Percentiles rank a stretch among this genome's conserved stretches.
These are phyloP conservation scores for Linderina pennispora DNA, from an alignment of 192 early-diverging fungal species.

Conservation along the genomic window DNA sequence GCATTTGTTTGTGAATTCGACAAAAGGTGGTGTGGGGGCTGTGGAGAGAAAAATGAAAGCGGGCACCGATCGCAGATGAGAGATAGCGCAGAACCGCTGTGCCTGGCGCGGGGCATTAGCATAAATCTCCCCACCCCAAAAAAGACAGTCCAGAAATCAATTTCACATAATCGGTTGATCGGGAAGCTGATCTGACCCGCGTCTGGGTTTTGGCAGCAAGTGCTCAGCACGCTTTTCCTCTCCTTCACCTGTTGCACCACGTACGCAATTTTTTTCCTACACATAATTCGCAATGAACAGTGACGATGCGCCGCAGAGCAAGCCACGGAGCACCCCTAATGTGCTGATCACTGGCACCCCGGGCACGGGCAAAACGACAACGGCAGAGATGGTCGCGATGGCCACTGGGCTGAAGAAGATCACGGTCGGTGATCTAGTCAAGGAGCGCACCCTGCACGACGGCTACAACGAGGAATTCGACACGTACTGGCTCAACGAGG, in stretches of 20 bases:
- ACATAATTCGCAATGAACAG: too few relatives aligned
- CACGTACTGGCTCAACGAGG: conserved; percentile 86
- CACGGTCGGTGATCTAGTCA: conserved; percentile 83
- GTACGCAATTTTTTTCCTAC: too few relatives aligned
- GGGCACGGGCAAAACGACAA: conserved; percentile 78
- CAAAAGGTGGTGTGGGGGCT: too few relatives aligned
- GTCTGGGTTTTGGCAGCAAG: too few relatives aligned
- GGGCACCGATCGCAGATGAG: not conserved
- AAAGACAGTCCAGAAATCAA: too few relatives aligned
- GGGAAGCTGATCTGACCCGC: too few relatives aligned
- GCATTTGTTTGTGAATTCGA: not conserved
- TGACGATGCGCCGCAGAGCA: conserved; percentile 16
- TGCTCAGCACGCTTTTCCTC: too few relatives aligned
- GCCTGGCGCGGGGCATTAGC: too few relatives aligned
- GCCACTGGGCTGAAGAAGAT: conserved; percentile 70
- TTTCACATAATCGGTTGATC: too few relatives aligned
- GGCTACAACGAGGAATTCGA: conserved; percentile 85
- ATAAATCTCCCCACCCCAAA: too few relatives aligned
- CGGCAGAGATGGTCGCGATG: conserved; percentile 69
- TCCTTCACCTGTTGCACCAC: too few relatives aligned
- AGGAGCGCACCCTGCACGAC: conserved; percentile 78
- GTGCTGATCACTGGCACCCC: conserved; percentile 84
- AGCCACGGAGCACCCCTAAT: conserved; percentile 53
- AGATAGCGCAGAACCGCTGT: too few relatives aligned
- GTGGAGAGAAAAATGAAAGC: not conserved